phyloP scores from a whole-genome alignment of 2,329 filamentous ascomycete genomes.

The Beauveria varroae region DNA sequence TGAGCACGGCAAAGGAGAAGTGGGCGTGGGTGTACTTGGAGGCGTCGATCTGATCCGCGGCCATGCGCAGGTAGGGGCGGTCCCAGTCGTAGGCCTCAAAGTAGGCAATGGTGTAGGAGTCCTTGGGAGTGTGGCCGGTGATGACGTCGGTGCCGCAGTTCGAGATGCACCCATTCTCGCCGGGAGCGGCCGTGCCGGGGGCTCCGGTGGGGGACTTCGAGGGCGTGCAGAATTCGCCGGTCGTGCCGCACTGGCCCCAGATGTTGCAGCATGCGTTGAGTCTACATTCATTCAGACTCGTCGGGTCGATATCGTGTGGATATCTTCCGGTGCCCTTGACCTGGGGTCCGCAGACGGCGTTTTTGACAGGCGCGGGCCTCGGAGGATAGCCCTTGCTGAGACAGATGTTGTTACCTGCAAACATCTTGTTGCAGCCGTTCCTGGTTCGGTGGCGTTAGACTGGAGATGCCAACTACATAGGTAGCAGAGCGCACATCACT shows the following conservation, averaged over 20 bases:
- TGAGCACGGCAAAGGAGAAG: constrained; percentile 28
- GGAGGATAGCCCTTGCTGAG: constrained; percentile 22
- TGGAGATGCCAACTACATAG: neutral
- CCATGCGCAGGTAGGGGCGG: constrained; percentile 23
- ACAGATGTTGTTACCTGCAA: constrained; percentile 19
- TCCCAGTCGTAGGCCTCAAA: constrained; percentile 28
- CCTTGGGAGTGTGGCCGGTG: constrained; percentile 11
- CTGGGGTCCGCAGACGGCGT: constrained; percentile 24
- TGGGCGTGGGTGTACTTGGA: constrained; percentile 25
- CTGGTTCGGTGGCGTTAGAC: neutral
- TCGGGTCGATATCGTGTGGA: constrained; percentile 14
- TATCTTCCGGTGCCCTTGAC: constrained; percentile 15
- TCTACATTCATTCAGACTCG: constrained; percentile 22
- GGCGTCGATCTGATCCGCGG: constrained; percentile 9
- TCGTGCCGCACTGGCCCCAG: constrained; percentile 36
- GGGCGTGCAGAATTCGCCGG: constrained; percentile 29
- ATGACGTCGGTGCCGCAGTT: constrained; percentile 22
- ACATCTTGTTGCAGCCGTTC: constrained; percentile 1
- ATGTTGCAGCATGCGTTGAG: constrained; percentile 26
- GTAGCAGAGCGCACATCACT: neutral
- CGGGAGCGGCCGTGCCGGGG: constrained; percentile 28
- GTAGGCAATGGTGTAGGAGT: constrained; percentile 17
- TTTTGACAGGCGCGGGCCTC: constrained; percentile 19
- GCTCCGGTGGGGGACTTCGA: constrained; percentile 21
- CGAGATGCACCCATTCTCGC: constrained; percentile 22